phyloP scores from a whole-genome alignment of 1,139 yeast species.

The Arxiozyma slooffiae region DNA sequence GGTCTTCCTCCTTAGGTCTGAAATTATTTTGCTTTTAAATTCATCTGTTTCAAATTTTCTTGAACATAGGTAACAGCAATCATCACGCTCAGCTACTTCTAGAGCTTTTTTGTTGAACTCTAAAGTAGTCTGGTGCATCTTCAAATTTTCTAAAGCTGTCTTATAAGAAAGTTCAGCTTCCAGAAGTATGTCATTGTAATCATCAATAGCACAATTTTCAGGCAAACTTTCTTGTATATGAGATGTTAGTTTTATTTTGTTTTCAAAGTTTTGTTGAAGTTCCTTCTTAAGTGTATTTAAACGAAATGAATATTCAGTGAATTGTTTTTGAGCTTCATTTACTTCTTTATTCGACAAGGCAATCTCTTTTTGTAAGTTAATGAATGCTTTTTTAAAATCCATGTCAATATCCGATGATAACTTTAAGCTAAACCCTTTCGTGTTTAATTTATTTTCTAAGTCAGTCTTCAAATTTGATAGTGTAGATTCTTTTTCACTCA shows the following conservation, averaged over 20 bases:
- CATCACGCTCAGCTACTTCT: constrained; percentile 45
- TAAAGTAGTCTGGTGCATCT: constrained; percentile 55
- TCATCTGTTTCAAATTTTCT: constrained; percentile 43
- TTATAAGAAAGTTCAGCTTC: constrained; percentile 54
- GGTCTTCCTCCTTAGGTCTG: constrained; percentile 30
- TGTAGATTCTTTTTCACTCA: constrained; percentile 13
- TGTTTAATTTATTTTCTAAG: constrained; percentile 11
- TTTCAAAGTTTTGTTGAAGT: constrained; percentile 6
- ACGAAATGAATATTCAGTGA: constrained; percentile 16
- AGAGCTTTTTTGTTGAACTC: constrained; percentile 58
- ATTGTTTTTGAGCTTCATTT: constrained; percentile 9
- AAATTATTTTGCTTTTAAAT: constrained; percentile 28
- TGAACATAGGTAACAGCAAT: constrained; percentile 57
- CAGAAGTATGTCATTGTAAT: constrained; percentile 41
- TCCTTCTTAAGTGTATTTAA: constrained; percentile 14
- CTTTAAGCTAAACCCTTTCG: constrained; percentile 9
- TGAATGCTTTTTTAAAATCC: constrained; percentile 16
- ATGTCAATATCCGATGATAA: constrained; percentile 15
- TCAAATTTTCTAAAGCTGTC: constrained; percentile 50
- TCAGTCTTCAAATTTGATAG: constrained; percentile 11
- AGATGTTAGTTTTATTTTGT: constrained; percentile 4
- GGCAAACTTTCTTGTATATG: constrained; percentile 25
- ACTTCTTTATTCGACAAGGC: constrained; percentile 13
- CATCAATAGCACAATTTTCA: constrained; percentile 41
- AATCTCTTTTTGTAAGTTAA: constrained; percentile 18